Percentiles rank a stretch among this genome's conserved stretches.
These are phyloP conservation scores for Clonostachys rosea DNA, from an alignment of 2,329 filamentous ascomycete species.

Conservation along the genomic window DNA sequence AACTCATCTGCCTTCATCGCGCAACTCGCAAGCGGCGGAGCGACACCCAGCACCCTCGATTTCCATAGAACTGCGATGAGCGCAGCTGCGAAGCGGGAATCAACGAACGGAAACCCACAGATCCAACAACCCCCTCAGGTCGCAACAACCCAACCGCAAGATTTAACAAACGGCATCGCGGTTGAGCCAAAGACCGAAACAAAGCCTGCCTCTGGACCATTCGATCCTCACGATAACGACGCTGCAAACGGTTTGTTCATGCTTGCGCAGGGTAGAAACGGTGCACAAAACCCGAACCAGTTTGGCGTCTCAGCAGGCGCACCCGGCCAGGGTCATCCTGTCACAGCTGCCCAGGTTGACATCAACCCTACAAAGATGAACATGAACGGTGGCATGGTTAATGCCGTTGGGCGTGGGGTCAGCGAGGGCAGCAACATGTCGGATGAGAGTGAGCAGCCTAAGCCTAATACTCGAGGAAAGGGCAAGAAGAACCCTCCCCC, in stretches of 20 bases:
- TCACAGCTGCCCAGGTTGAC: slow-evolving; percentile 18
- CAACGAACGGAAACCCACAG: slow-evolving; percentile 27
- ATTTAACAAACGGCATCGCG: slow-evolving; percentile 32
- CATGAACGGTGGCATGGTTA: slow-evolving; percentile 39
- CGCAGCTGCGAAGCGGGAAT: slow-evolving; percentile 62
- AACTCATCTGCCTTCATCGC: slow-evolving; percentile 81
- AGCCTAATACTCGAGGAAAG: slow-evolving; percentile 60
- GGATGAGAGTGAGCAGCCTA: slow-evolving; percentile 67
- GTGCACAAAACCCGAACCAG: slow-evolving; percentile 42
- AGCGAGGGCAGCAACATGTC: slow-evolving; percentile 70
- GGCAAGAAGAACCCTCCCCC: slow-evolving; percentile 60
- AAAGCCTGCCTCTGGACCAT: slow-evolving; percentile 58
- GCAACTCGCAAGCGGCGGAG: slow-evolving; percentile 72
- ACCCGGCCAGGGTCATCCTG: slow-evolving; percentile 44
- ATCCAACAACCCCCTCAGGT: slow-evolving; percentile 12
- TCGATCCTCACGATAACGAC: slow-evolving; percentile 88
- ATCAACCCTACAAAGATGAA: slow-evolving; percentile 37
- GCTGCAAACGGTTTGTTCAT: slow-evolving; percentile 92
- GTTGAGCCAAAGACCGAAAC: slow-evolving; percentile 36
- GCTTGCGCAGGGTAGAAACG: slow-evolving; percentile 71
- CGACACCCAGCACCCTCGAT: slow-evolving; percentile 86
- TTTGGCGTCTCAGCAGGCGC: slow-evolving; percentile 40
- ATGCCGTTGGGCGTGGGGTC: slow-evolving; percentile 41
- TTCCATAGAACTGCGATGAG: slow-evolving; percentile 92
- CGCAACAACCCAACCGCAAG: slow-evolving; percentile 43